Percentiles rank a stretch among this genome's conserved stretches.
These are phyloP conservation scores for Funneliformis geosporum DNA, from an alignment of 192 early-diverging fungal species.

Conservation along the genomic window DNA sequence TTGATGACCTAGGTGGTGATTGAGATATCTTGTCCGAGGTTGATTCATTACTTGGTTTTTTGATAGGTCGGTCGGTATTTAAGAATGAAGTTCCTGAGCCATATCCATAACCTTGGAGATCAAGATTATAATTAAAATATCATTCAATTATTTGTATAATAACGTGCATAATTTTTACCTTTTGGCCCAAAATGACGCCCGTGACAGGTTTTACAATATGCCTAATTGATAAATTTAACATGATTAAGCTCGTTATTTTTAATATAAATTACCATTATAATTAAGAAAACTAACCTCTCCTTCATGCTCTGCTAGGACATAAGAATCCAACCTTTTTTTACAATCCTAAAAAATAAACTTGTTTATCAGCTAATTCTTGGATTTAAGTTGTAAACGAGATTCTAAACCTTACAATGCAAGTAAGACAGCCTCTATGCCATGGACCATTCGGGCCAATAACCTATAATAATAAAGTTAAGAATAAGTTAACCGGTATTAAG, in stretches of 20 bases:
- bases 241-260: too few relatives aligned
- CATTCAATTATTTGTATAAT: not conserved
- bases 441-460: conserved; percentile 41
- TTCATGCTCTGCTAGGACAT: conserved; percentile 51
- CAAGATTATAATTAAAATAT: not conserved
- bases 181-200: conserved; percentile 59
- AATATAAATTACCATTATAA: too few relatives aligned
- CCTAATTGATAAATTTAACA: conserved; percentile 42
- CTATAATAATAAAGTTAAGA: conserved; percentile 25
- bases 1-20: conserved; percentile 20
- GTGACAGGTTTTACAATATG: conserved; percentile 60
- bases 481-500: not conserved
- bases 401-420: conserved; percentile 34
- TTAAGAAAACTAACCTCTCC: conserved; percentile 46
- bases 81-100: conserved; percentile 44
- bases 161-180: conserved; percentile 38
- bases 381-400: not conserved
- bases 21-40: not conserved
- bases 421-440: conserved; percentile 40
- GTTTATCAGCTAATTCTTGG: not conserved
- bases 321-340: conserved; percentile 58
- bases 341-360: conserved; percentile 49
- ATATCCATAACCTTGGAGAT: conserved; percentile 40
- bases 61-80: conserved; percentile 39
- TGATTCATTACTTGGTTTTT: conserved; percentile 11